Evolutionary conservation across 768 basidiomycete species (phyloP), one percentile per base, ranked within the genome.

Genomic region (Phanerochaete carnosa): DNA sequence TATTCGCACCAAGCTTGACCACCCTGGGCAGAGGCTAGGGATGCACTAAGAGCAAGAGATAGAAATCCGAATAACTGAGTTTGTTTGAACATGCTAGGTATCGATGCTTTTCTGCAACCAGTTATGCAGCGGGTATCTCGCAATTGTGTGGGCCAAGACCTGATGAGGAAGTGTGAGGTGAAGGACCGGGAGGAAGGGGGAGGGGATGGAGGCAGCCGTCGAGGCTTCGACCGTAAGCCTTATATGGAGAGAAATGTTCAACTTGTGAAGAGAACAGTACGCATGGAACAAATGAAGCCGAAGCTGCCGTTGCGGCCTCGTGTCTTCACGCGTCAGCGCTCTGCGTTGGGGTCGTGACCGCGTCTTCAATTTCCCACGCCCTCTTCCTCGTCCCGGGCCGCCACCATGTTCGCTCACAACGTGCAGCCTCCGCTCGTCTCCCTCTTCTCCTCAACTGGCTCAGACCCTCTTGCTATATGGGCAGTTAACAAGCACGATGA

Each of bases 391-490:
- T 43, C 6, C 19, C 39, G 33, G 33, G 33, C 33, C 39, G 6
- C 19, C 39, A 33, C 30, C 51, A 85, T 90, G 86, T 86, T 90
- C 68, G 72, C 80, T 1, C 70, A 79, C 57, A 75, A 81, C 35
- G 72, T 88, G 5, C 90, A 92, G 64, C 83, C 89, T 2, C 72
- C 80, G 37, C 69, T 82, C 23, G 73, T 92, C n/a, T 91, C 88
- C 16, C 66, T 92, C 22, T 90, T 92, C 70, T 91, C 90, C 23
- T 89, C 90, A 0, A 88, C 88, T 5, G 79, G 82, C 25, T 83
- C 81, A 54, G 79, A 86, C 46, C 85, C 88, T 47, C 75, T 91
- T 37, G 70, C 75, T 16, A 70, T 91, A 5, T 92, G 88, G 73
- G 73, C 73, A 1, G 61, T 70, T 5, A 72, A 77, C 16, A 72